Evolutionary conservation across 192 early-diverging fungal genomes (phyloP).

Genomic region (Coemansia sp.): DNA sequence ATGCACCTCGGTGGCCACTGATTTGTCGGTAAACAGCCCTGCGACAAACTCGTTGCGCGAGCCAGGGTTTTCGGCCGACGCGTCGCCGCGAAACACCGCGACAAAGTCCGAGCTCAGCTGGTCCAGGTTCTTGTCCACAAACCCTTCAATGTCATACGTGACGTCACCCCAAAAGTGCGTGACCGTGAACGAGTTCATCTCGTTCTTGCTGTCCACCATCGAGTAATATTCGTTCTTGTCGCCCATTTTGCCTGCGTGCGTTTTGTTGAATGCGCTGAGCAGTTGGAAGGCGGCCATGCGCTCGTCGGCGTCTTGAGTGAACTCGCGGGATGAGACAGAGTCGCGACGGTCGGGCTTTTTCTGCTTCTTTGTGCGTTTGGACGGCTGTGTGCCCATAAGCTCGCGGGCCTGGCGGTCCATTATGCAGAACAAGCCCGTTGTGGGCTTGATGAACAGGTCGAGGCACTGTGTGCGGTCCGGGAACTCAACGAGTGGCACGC

Average conservation of each 20-base stretch:
- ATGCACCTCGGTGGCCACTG: conserved; percentile 71
- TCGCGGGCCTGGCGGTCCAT: conserved; percentile 61
- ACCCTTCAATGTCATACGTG: conserved; percentile 77
- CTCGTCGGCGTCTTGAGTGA: conserved; percentile 24
- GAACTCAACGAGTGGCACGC: conserved; percentile 66
- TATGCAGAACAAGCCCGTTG: conserved; percentile 72
- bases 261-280: conserved; percentile 38
- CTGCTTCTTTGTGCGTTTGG: conserved; percentile 6
- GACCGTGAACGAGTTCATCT: conserved; percentile 66
- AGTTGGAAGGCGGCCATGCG: conserved; percentile 48
- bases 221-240: conserved; percentile 38
- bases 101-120: conserved; percentile 83
- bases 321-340: conserved; percentile 36
- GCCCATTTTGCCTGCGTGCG: conserved; percentile 33
- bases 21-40: conserved; percentile 66
- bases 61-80: conserved; percentile 61
- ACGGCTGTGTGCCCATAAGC: conserved; percentile 22
- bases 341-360: conserved; percentile 33
- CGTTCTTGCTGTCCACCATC: conserved; percentile 50
- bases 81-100: conserved; percentile 71
- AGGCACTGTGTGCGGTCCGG: conserved; percentile 64
- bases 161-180: conserved; percentile 75
- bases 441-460: conserved; percentile 64
- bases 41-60: conserved; percentile 76
- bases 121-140: conserved; percentile 77